Evolutionary conservation across 306 rosid genomes (phyloP), one percentile per base, ranked within the genome.

Genomic region (Echinosophora koreensis): DNA sequence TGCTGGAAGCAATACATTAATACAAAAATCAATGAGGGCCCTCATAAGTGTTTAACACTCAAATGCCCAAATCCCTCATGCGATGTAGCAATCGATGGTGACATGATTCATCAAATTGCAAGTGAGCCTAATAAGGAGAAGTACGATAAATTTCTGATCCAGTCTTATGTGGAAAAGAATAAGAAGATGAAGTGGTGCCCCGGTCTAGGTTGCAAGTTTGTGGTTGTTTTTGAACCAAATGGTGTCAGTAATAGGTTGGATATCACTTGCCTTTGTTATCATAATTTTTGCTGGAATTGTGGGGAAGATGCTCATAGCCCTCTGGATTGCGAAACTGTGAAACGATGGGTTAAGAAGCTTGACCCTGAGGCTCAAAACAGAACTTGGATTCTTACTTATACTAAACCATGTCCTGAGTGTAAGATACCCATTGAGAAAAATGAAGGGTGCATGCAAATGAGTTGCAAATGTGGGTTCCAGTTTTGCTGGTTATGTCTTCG

Each of bases 401-500:
- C 79, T 0, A 82, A 77, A 17, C 57, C 78, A 22, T 77, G 82
- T 4, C 79, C 82, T 16, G 11, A 3, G 0, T 77, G 79, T 18
- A 64, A 12, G 49, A 5, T 2, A 2, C 12, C 64, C 15, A 82
- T 82, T 28, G 60, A 82, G 57, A 82, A 82, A 44, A 11, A 12
- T 18, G 1, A 6, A 0, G 82, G 74, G 3, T 71, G 74, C 35
- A 38, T 8, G 17, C 41, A 7, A 0, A 77, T 82, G 75, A 16
- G 4, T 0, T 82, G 85, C 66, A n/a, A 5, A 2, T 82, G 82
- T 57, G 9, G 17, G 6, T 34, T 22, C n/a, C 6, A 35, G 0
- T 82, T 82, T 47, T 77, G 82, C 10, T 82, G 82, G 79, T 1
- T 35, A 4, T 82, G 85, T 54, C 79, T 82, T 60, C n/a, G 18